Percentiles rank a stretch among this genome's conserved stretches.
Evolutionary conservation across 2,329 filamentous ascomycete species (phyloP).

Genomic region (Ilyonectria robusta): DNA sequence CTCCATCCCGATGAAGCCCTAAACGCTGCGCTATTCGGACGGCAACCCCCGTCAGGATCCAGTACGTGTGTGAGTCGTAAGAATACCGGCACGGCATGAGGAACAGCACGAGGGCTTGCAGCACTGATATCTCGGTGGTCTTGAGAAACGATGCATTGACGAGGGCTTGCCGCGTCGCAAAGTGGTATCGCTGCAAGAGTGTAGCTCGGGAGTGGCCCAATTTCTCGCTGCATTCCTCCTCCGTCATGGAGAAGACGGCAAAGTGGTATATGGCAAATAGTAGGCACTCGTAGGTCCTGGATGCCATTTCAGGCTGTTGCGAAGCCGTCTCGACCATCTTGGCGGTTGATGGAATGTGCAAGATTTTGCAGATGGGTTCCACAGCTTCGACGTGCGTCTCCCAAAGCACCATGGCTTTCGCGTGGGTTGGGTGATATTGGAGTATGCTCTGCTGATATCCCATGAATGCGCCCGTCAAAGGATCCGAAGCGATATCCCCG

Average conservation of each 20-base stretch:
- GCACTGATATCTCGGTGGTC: constrained; percentile 65
- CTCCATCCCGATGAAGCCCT: constrained; percentile 65
- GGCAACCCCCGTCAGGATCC: constrained; percentile 64
- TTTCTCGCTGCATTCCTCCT: constrained; percentile 56
- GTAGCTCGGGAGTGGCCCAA: constrained; percentile 54
- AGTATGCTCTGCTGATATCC: background rate
- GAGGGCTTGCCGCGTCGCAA: constrained; percentile 63
- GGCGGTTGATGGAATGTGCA: constrained; percentile 45
- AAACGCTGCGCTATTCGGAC: constrained; percentile 68
- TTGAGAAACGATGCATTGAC: constrained; percentile 65
- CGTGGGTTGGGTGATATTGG: constrained; percentile 38
- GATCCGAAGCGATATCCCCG: background rate
- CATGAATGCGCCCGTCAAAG: constrained; percentile 20
- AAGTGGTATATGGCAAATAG: constrained; percentile 61
- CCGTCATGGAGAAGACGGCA: constrained; percentile 57
- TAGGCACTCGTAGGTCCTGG: constrained; percentile 53
- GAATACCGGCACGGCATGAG: constrained; percentile 55
- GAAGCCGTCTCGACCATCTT: constrained; percentile 37
- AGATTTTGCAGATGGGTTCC: constrained; percentile 44
- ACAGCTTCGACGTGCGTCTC: constrained; percentile 42
- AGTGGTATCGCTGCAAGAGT: constrained; percentile 55
- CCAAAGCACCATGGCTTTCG: constrained; percentile 45
- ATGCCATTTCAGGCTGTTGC: constrained; percentile 34
- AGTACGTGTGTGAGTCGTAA: constrained; percentile 64
- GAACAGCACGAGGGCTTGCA: constrained; percentile 68